phyloP scores from a whole-genome alignment of 2,329 filamentous ascomycete species.

The Cladosporium halotolerans region DNA sequence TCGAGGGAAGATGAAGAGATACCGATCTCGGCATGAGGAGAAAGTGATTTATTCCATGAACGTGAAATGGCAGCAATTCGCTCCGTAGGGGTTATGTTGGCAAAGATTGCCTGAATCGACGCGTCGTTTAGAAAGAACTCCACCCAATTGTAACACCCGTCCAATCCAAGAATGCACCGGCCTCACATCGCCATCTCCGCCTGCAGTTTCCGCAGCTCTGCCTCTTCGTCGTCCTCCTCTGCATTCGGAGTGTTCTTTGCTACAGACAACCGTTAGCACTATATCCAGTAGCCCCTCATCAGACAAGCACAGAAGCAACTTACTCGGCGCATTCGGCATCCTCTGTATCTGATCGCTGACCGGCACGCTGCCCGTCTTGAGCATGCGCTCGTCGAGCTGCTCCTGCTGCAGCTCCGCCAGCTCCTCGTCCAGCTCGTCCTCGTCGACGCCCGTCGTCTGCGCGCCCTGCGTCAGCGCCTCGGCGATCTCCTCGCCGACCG shows the following conservation, averaged over 20 bases:
- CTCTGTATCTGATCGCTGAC: slow-evolving; percentile 70
- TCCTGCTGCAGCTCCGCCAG: slow-evolving; percentile 85
- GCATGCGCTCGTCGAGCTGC: slow-evolving; percentile 86
- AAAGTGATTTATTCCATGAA: no score
- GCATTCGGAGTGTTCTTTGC: slow-evolving; percentile 34
- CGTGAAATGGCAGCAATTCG: no score
- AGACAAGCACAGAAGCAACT: neutral
- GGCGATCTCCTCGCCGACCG: slow-evolving; percentile 87
- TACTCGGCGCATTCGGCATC: slow-evolving; percentile 49
- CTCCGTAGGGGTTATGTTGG: no score
- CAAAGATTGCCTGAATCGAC: no score
- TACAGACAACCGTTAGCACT: slow-evolving; percentile 26
- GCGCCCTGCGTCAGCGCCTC: slow-evolving; percentile 69
- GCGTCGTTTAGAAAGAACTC: no score
- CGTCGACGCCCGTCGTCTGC: slow-evolving; percentile 68
- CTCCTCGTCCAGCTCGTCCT: slow-evolving; percentile 78
- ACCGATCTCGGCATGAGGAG: no score
- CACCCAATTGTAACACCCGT: no score
- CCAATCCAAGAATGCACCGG: no score
- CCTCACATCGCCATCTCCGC: slow-evolving; percentile 91
- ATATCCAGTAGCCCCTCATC: neutral
- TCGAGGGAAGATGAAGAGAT: no score
- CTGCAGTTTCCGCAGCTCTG: slow-evolving; percentile 84
- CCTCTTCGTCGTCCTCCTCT: slow-evolving; percentile 92
- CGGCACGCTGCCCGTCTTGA: slow-evolving; percentile 79